These are phyloP conservation scores for Mortierella sp. DNA, from an alignment of 371 early-diverging fungal species.

Conservation along the genomic window DNA sequence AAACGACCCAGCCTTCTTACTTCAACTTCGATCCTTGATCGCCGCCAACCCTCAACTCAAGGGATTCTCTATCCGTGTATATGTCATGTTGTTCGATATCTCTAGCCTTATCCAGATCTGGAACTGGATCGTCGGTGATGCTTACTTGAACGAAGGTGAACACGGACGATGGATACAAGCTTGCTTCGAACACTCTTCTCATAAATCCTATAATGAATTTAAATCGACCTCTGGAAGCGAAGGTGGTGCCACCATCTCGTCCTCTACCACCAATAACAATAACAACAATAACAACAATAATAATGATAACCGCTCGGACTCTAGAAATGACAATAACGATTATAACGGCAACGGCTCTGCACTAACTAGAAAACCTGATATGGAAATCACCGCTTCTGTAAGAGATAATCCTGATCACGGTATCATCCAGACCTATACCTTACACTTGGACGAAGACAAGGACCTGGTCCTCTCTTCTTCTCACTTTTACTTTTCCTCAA, in stretches of 20 bases:
- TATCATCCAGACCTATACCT: slow-evolving; percentile 10
- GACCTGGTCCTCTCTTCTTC: slow-evolving; percentile 8
- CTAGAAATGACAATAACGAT: neutral
- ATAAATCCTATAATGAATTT: neutral
- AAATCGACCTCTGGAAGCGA: neutral
- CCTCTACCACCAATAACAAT: too few species aligned
- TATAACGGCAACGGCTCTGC: neutral
- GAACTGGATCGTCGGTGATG: slow-evolving; percentile 10
- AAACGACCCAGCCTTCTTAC: slow-evolving; percentile 8
- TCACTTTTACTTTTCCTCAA: slow-evolving; percentile 2
- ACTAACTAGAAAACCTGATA: neutral
- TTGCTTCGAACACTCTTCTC: slow-evolving; percentile 14
- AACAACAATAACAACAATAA: too few species aligned
- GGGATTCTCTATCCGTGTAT: slow-evolving; percentile 7
- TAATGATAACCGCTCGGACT: neutral
- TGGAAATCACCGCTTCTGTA: neutral
- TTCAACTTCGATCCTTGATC: slow-evolving; percentile 6
- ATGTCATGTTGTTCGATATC: slow-evolving; percentile 13
- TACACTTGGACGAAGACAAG: slow-evolving; percentile 12
- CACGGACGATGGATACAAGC: slow-evolving; percentile 23
- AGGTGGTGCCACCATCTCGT: neutral
- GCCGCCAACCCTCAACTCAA: neutral
- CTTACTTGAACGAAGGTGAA: slow-evolving; percentile 17
- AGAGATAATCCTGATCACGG: slow-evolving; percentile 6
- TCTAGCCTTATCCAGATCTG: slow-evolving; percentile 4